Base-by-base conservation (phyloP, 192 early-diverging fungal species). In the Chytriomyces sp. region DNA sequence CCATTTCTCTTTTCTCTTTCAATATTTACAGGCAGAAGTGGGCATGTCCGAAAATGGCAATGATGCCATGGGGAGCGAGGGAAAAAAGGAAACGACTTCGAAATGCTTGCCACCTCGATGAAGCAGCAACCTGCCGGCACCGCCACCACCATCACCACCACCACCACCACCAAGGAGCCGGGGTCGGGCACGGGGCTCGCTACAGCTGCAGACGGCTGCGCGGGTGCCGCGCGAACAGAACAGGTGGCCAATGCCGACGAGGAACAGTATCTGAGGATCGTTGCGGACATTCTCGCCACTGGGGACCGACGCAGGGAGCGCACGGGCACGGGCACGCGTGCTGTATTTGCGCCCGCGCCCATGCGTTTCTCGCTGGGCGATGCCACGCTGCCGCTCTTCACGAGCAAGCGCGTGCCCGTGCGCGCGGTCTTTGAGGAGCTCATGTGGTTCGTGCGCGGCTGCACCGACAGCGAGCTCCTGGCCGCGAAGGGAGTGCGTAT, bases 391-490 rank as follows among this genome's bases (percentile, higher is more conserved):
- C 98, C 98, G 2, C 82, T 97, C 32, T 82, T 99, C 26, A 98
- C 98, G 4, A 96, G 96, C 10, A 99, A 99, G 78, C 89, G 94
- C 52, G 95, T 98, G 2, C 93, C 94, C 68, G 90, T 91, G 65
- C 89, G 96, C 38, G 90, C 89, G 4, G 93, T 99, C 0, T 87
- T 91, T 33, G 98, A 99, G 74, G 98, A 99, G 30, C 19, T 32
- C 39, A 70, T 49, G 44, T 49, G 54, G 56, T 99, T 99, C 79
- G 86, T 99, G 17, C 87, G 90, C 37, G 97, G 91, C 6, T 90
- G 92, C 36, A 98, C 96, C 22, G 91, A 96, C 69, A 84, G 88
- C 14, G 81, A 81, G 12, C 78, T 92, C n/a, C 78, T 99, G 33
- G 79, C 83, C 49, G 90, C 87, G 37, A 93, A 84, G 85, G 82